Evolutionary conservation across 2,329 filamentous ascomycete species (phyloP).

Genomic region (Fusarium mundagurra): DNA sequence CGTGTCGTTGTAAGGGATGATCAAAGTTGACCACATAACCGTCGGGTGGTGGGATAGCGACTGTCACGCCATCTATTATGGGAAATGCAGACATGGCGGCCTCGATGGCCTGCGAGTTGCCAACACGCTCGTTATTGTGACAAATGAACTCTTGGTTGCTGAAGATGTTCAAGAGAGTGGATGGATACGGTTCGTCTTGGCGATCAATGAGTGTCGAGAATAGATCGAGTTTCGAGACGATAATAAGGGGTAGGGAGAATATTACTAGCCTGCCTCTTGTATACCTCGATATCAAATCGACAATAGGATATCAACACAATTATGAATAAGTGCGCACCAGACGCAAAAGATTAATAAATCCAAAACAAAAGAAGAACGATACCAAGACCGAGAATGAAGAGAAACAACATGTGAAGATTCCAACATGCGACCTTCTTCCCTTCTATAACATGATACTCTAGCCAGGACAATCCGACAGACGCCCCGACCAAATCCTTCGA

Average conservation of each 20-base stretch:
- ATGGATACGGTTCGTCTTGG: background rate
- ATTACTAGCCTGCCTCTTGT: background rate
- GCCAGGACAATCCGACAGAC: slow-evolving; percentile 6
- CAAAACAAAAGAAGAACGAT: background rate
- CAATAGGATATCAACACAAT: background rate
- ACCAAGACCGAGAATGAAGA: background rate
- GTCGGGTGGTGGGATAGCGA: slow-evolving; percentile 39
- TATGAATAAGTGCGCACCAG: background rate
- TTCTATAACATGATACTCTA: slow-evolving; percentile 4
- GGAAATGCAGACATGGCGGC: slow-evolving; percentile 27
- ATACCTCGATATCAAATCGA: slow-evolving; percentile 9
- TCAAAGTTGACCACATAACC: slow-evolving; percentile 49
- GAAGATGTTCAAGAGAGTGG: background rate
- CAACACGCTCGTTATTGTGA: background rate
- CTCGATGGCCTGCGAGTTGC: background rate
- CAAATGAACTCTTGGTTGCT: background rate
- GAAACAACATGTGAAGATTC: background rate
- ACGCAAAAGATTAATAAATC: background rate
- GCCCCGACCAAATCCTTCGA: slow-evolving; percentile 10
- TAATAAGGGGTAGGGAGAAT: background rate
- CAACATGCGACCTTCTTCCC: background rate
- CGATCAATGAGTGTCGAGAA: background rate
- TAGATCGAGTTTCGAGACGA: background rate
- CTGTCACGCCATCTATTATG: slow-evolving; percentile 26
- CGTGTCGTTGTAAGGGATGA: slow-evolving; percentile 42